Conservation (phyloP, 331 rosid genomes). For the Saraca asoca region DNA sequence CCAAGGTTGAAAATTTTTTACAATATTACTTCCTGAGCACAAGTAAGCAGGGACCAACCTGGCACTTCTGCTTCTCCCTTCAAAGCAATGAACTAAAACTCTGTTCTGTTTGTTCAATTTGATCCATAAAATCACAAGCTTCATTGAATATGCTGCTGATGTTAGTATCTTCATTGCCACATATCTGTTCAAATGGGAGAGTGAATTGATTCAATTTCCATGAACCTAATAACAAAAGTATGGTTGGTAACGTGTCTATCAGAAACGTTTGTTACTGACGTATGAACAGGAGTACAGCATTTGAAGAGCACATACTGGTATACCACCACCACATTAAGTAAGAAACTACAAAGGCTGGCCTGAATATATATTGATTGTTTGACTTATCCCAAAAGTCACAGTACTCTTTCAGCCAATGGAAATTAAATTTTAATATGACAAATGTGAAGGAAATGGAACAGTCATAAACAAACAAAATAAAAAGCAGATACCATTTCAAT, state of each 20-base stretch:
- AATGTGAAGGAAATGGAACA: slow-evolving; percentile 8
- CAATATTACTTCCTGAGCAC: slow-evolving; percentile 70
- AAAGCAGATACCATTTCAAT: not conserved
- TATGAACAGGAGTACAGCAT: slow-evolving; percentile 12
- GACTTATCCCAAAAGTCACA: not conserved
- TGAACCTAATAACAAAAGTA: slow-evolving; percentile 2
- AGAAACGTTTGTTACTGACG: not conserved
- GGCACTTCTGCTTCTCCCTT: slow-evolving; percentile 95
- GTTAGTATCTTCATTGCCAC: slow-evolving; percentile 68
- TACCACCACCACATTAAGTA: not conserved
- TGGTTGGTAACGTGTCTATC: not conserved
- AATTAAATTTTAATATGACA: not conserved
- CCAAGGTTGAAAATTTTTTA: slow-evolving; percentile 2
- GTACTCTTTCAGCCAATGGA: not conserved
- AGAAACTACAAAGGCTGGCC: not conserved
- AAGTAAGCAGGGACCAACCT: slow-evolving; percentile 87
- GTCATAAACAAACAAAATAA: not conserved
- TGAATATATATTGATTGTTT: not conserved
- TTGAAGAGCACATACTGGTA: not conserved
- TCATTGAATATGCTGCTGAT: slow-evolving; percentile 82
- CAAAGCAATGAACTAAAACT: slow-evolving; percentile 94
- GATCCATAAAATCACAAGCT: slow-evolving; percentile 71
- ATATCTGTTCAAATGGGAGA: slow-evolving; percentile 53
- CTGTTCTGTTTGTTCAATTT: slow-evolving; percentile 71
- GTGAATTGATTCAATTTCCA: slow-evolving; percentile 19